These are phyloP conservation scores for Endoconidiophora polonica DNA, from an alignment of 2,329 filamentous ascomycete genomes.

Conservation along the genomic window DNA sequence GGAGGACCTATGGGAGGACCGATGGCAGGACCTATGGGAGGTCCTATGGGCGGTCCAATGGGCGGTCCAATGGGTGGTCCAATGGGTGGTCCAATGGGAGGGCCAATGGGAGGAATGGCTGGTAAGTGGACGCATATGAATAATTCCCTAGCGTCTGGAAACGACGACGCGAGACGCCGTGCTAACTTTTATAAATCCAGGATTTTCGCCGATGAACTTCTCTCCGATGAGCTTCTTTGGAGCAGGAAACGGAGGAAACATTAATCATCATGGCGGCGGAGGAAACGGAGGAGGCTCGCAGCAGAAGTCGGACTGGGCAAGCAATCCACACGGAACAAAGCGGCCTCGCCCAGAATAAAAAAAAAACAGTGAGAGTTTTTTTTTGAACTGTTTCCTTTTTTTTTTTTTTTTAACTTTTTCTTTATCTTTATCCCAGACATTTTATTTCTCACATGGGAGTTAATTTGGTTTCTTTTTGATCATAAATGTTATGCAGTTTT, in stretches of 20 bases:
- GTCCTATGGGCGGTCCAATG: constrained; percentile 14
- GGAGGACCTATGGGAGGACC: too few species aligned
- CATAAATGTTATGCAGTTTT: too few species aligned
- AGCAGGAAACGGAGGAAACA: constrained; percentile 22
- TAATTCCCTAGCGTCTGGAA: too few species aligned
- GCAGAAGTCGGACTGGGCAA: constrained; percentile 2
- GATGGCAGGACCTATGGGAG: constrained; percentile 20
- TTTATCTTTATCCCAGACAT: background rate
- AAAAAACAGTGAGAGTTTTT: too few species aligned
- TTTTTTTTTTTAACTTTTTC: background rate
- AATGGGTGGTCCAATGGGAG: constrained; percentile 20
- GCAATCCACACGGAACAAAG: constrained; percentile 72
- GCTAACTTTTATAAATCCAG: too few species aligned
- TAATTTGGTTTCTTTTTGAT: too few species aligned
- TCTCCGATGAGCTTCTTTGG: constrained; percentile 56
- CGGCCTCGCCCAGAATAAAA: constrained; percentile 53
- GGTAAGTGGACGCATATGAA: constrained; percentile 15
- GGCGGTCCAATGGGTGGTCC: too few species aligned
- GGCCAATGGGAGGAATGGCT: constrained; percentile 19
- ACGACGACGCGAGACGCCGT: too few species aligned
- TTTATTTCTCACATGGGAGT: too few species aligned
- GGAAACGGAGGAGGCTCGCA: too few species aligned
- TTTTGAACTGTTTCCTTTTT: background rate
- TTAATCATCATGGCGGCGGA: too few species aligned
- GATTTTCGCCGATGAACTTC: constrained; percentile 34